Evolutionary conservation across 495 filamentous ascomycete genomes (phyloP), one percentile per base, ranked within the genome.

Genomic region (Opeltia flavorubescens): DNA sequence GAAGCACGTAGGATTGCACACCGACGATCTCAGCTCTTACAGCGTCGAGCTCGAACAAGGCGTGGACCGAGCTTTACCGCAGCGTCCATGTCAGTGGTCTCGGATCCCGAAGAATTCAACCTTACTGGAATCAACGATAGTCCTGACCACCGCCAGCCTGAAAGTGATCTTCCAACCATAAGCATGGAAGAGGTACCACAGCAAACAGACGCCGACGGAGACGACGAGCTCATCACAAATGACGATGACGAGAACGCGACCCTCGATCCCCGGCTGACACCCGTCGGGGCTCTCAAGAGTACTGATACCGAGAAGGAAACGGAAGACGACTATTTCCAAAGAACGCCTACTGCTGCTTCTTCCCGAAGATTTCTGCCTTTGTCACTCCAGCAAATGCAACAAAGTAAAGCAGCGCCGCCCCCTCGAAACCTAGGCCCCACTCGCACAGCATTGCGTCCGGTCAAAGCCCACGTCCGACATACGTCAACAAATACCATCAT

Each of bases 171-270:
- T 9, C 47, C 28, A 9, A 51, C 30, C n/a, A 30, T 43, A 2
- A 50, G 43, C 43, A 54, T 54, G 23, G 58, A 53, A 33, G 59
- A 49, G 26, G 25, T 49, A n/a, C 72, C 69, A 0, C 69, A 68
- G 34, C 69, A 84, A 51, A 84, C 80, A 2, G 86, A 86, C 53
- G 86, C 74, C 28, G 86, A 94, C 62, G 87, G 84, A 3, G 87
- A 94, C 53, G 86, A 94, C 52, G 87, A 94, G 60, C 69, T 86
- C n/a, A 72, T 86, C n/a, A 88, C 84, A 0, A 82, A 83, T 33
- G 81, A 83, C 24, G 76, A 80, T 34, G 76, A 80, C 29, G 78
- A 80, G 39, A 56, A 56, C 23, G 47, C 53, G 51, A 61, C 39
- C 8, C 44, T 42, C 15, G 46, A 45, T 61, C 60, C 25, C 43